Percentiles rank a stretch among this genome's conserved stretches.
These are phyloP conservation scores for Geopyxis carbonaria DNA, from an alignment of 495 filamentous ascomycete genomes.

Conservation along the genomic window DNA sequence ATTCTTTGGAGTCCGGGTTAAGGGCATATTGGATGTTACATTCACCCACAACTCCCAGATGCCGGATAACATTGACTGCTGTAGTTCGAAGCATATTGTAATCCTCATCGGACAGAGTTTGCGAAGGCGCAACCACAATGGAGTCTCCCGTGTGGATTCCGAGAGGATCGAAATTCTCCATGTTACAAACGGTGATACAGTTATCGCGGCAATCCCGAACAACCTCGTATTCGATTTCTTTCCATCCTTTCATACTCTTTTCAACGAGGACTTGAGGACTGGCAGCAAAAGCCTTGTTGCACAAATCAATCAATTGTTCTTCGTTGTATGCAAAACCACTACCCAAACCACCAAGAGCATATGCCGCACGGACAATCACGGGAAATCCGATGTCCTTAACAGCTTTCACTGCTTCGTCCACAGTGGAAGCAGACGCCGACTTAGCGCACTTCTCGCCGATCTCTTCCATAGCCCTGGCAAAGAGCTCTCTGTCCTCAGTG, in stretches of 20 bases:
- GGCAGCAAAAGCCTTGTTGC: slow-evolving; percentile 82
- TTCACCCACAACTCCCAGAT: slow-evolving; percentile 91
- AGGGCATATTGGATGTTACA: slow-evolving; percentile 98
- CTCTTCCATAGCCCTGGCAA: slow-evolving; percentile 94
- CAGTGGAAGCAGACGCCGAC: slow-evolving; percentile 72
- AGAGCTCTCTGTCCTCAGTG: slow-evolving; percentile 91
- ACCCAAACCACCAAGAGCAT: slow-evolving; percentile 85
- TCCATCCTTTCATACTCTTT: slow-evolving; percentile 99
- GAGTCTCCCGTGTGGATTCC: slow-evolving; percentile 98
- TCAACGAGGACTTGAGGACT: slow-evolving; percentile 94
- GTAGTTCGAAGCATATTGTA: slow-evolving; percentile 99
- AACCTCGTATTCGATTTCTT: slow-evolving; percentile 97
- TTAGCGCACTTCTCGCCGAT: slow-evolving; percentile 97
- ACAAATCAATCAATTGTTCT: slow-evolving; percentile 72
- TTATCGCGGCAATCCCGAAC: slow-evolving; percentile 92
- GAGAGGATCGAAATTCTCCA: slow-evolving; percentile 98
- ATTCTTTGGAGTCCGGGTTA: slow-evolving; percentile 91
- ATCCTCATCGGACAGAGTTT: slow-evolving; percentile 92
- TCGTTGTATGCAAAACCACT: slow-evolving; percentile 91
- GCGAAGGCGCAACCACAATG: slow-evolving; percentile 92
- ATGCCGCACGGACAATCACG: slow-evolving; percentile 92
- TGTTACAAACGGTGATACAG: slow-evolving; percentile 99
- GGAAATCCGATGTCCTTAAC: slow-evolving; percentile 86
- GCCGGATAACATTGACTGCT: slow-evolving; percentile 95
- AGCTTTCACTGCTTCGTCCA: slow-evolving; percentile 68